Base-by-base conservation (phyloP, 805 yeast genomes). In the Nakazawaea holstii region DNA sequence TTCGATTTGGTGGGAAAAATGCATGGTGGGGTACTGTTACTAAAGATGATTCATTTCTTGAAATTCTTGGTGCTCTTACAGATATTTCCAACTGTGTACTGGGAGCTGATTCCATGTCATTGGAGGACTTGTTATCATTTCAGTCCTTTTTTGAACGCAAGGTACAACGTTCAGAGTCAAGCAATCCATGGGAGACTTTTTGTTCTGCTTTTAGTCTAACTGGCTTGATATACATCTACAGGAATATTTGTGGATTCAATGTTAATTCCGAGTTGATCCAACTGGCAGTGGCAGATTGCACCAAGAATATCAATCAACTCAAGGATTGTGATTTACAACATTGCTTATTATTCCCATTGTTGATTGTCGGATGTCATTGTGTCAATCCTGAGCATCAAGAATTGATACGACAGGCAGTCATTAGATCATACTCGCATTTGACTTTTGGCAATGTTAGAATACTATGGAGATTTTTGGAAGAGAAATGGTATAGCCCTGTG, bases 21-120 rank as follows among this genome's bases (percentile, higher is more conserved):
- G 57, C 59, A 24, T 61, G 65, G 65, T 61, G 59, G 51, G 65
- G 65, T 4, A 55, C 32, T n/a, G 32, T 60, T 33, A 28, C 13
- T n/a, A 39, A 31, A 8, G 50, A 33, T 45, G 64, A 60, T 54
- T 61, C 60, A 51, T 69, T 43, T 59, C 61, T 58, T 56, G 58
- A 3, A 55, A 66, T 51, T 55, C 62, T 46, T 55, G 66, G 46
- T 54, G 56, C 10, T 1, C 20, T 36, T 6, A 8, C 37, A 6
- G 46, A 36, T 8, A 15, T 20, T 8, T 40, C 37, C 11, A 15
- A 10, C 10, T 7, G 13, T 24, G 15, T 42, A 17, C 41, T 33
- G 35, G 30, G 15, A 15, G 15, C 41, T 27, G 15, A 27, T 26
- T n/a, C 13, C 14, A 15, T 39, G 8, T 31, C 41, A 27, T 39